Conservation (phyloP, 306 rosid species). For the Prinsepia uniflora region DNA sequence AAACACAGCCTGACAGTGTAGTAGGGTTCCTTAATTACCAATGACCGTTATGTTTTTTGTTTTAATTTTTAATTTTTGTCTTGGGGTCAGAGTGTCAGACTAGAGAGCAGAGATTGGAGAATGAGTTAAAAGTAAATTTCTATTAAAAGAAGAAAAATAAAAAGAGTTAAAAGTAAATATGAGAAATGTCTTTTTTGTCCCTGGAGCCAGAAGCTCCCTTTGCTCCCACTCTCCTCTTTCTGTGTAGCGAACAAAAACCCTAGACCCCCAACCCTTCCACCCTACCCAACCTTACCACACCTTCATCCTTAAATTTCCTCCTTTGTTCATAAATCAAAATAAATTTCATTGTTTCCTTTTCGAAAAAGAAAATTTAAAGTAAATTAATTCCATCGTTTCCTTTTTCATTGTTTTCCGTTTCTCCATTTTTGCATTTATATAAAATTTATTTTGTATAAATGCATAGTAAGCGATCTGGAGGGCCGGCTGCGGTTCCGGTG, state of each 20-base stretch:
- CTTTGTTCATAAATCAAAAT: neutral
- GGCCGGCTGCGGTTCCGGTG: conserved; percentile 47
- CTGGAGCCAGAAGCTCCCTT: neutral
- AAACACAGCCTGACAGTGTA: too few relatives aligned
- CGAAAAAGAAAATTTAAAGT: neutral
- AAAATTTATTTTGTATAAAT: conserved; percentile 20
- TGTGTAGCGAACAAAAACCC: neutral
- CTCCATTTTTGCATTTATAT: neutral
- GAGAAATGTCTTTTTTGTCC: too few relatives aligned
- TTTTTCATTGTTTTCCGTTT: neutral
- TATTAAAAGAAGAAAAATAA: too few relatives aligned
- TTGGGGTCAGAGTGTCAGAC: too few relatives aligned
- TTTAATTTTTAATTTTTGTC: too few relatives aligned
- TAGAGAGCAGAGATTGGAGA: too few relatives aligned
- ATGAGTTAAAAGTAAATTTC: too few relatives aligned
- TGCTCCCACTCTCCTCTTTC: neutral
- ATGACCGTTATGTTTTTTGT: too few relatives aligned
- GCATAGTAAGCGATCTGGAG: conserved; percentile 68
- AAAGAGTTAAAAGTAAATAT: too few relatives aligned
- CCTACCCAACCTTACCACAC: neutral
- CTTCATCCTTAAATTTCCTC: neutral
- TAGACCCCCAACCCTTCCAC: neutral
- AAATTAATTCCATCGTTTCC: neutral
- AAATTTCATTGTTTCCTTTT: neutral
- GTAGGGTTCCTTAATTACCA: too few relatives aligned